Evolutionary conservation across 164 flowering plant genomes (phyloP), one percentile per base, ranked within the genome.

Genomic region (Pachysandra terminalis): DNA sequence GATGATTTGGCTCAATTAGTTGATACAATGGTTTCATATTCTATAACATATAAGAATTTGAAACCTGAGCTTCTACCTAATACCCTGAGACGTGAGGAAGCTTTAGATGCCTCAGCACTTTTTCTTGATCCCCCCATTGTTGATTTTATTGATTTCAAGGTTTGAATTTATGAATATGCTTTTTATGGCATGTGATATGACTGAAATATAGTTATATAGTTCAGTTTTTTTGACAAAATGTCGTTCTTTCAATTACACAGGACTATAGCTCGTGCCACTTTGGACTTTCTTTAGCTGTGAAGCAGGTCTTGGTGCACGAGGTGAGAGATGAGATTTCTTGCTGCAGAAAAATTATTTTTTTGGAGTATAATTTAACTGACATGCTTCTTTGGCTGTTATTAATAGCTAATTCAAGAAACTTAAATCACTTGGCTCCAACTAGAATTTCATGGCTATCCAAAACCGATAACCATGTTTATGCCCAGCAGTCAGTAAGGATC

Each of bases 281-380:
- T 74, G 84, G 75, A 58, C 91, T 92, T 69, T 75, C 92, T 59
- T 72, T 80, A 71, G 85, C 98, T 9, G 72, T 88, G 87, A 95
- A 86, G 82, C 88, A 90, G 81, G 75, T 92, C 40, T 76, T 95
- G 82, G 72, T 87, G 65, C 97, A 95, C 71, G 97, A 95, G 96
- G 99, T 92, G 77, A 77, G 87, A 72, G 22, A 19, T 65, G 0
- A 45, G 37, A 5, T 54, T 61, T 45, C 56, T 19, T 56, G 1
- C 24, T 61, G 8, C 27, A 9, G 45, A 23, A 26, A 25, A 52
- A 25, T 22, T 61, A 17, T 59, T 35, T 10, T 41, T 17, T 5
- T 9, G 27, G 8, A 19, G 10, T 48, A 1, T 19, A 19, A 23
- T 3, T n/a, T 55, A 23, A 59, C n/a, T 59, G 13, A 35, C 35